Evolutionary conservation across 1,139 yeast species (phyloP).

Genomic region (Saccharomycopsis hybrid): DNA sequence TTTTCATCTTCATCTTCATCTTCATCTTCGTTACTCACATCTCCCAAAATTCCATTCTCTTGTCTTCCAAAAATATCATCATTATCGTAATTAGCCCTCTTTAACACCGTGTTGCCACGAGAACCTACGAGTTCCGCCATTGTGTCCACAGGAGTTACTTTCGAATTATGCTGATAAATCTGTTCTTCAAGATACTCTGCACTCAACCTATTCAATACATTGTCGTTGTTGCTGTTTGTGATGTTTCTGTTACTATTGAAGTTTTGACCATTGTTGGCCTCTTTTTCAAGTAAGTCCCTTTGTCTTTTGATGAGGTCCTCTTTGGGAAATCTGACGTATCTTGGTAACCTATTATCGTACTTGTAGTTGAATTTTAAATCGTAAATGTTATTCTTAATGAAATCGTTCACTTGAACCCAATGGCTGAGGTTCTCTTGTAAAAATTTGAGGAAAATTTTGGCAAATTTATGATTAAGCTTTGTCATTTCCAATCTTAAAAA

Average conservation of each 20-base stretch:
- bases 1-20: constrained; percentile 2
- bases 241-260: neutral
- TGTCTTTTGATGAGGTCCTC: neutral
- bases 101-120: neutral
- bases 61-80: neutral
- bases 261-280: constrained; percentile 1
- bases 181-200: constrained; percentile 13
- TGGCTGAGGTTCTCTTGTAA: constrained; percentile 18
- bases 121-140: neutral
- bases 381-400: constrained; percentile 17
- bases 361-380: constrained; percentile 17
- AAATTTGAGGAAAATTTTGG: constrained; percentile 16
- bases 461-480: constrained; percentile 16
- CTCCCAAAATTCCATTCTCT: neutral
- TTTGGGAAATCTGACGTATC: constrained; percentile 15
- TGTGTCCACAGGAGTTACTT: constrained; percentile 3
- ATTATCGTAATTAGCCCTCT: neutral
- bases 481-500: constrained; percentile 13
- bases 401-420: constrained; percentile 18
- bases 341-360: constrained; percentile 20
- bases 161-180: constrained; percentile 16
- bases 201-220: neutral
- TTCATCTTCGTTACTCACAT: constrained; percentile 2
- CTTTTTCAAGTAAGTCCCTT: neutral
- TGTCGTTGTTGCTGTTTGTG: neutral